Percentiles rank a stretch among this genome's conserved stretches.
Conservation (phyloP, 208 protist species). For the Jaenimonas drosophilae region DNA sequence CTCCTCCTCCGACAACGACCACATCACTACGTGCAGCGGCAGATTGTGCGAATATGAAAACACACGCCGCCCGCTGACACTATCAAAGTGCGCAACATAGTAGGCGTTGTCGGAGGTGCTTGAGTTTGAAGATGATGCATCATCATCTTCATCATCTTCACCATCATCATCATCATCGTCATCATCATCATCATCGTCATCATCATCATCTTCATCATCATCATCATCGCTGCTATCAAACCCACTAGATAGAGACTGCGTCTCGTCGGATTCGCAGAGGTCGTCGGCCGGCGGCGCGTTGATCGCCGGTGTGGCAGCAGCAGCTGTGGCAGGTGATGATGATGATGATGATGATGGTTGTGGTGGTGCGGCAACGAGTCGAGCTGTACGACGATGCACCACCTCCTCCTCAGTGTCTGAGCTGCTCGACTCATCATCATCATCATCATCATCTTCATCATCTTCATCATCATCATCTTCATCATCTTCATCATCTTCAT, state of each 20-base stretch:
- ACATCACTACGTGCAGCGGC: not conserved
- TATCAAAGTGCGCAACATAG: not conserved
- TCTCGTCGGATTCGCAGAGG: not conserved
- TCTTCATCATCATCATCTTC: not conserved
- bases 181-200: not conserved
- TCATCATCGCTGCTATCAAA: not conserved
- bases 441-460: not conserved
- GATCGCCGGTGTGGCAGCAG: not conserved
- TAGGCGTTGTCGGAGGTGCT: not conserved
- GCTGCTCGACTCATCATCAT: slow-evolving; percentile 1
- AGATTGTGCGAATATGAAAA: not conserved
- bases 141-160: not conserved
- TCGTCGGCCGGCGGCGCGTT: not conserved
- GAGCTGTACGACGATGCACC: not conserved
- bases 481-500: not conserved
- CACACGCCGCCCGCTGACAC: not conserved
- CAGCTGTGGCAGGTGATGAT: not conserved
- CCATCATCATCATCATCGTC: not conserved
- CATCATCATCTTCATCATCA: not conserved
- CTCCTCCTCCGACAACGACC: no score
- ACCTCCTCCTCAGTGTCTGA: not conserved
- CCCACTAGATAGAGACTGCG: not conserved
- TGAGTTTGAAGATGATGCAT: not conserved
- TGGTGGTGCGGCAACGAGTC: not conserved
- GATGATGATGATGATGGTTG: not conserved